Conservation (phyloP, 1,284 basidiomycete species). For the Fomitopsis betulina region DNA sequence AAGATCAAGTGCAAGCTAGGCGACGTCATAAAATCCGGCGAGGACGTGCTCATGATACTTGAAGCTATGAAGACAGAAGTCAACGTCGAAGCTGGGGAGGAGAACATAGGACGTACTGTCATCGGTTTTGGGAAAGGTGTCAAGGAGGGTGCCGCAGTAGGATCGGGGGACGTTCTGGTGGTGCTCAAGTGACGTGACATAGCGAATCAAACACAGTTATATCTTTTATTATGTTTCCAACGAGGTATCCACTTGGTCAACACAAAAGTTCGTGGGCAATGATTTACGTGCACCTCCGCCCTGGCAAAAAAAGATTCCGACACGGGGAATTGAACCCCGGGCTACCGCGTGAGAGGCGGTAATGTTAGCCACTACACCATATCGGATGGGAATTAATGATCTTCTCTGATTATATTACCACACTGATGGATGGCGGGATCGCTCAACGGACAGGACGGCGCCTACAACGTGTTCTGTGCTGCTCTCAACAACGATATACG, state of each 20-base stretch:
- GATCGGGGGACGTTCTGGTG: constrained; percentile 41
- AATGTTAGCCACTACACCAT: constrained; percentile 9
- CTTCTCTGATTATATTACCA: too few relatives aligned
- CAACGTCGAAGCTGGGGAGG: constrained; percentile 39
- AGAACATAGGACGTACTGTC: constrained; percentile 41
- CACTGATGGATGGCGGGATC: too few relatives aligned
- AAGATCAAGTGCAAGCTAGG: constrained; percentile 46
- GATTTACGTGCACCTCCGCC: too few relatives aligned
- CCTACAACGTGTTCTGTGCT: too few relatives aligned
- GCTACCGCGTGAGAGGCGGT: constrained; percentile 9
- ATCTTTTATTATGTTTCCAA: too few relatives aligned
- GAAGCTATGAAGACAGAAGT: constrained; percentile 78
- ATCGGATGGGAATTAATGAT: too few relatives aligned
- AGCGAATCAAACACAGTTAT: background rate
- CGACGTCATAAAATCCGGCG: constrained; percentile 38
- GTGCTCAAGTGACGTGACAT: constrained; percentile 22
- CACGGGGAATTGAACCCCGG: constrained; percentile 9
- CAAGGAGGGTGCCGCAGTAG: constrained; percentile 37
- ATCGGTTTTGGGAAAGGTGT: constrained; percentile 36
- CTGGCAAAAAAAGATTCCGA: constrained; percentile 3
- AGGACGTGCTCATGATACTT: constrained; percentile 51
- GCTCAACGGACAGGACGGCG: too few relatives aligned
- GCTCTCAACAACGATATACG: too few relatives aligned
- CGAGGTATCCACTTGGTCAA: too few relatives aligned
- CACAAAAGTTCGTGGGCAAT: too few relatives aligned